These are phyloP conservation scores for Colletotrichum graminicola DNA, from an alignment of 2,329 filamentous ascomycete genomes.

Conservation along the genomic window DNA sequence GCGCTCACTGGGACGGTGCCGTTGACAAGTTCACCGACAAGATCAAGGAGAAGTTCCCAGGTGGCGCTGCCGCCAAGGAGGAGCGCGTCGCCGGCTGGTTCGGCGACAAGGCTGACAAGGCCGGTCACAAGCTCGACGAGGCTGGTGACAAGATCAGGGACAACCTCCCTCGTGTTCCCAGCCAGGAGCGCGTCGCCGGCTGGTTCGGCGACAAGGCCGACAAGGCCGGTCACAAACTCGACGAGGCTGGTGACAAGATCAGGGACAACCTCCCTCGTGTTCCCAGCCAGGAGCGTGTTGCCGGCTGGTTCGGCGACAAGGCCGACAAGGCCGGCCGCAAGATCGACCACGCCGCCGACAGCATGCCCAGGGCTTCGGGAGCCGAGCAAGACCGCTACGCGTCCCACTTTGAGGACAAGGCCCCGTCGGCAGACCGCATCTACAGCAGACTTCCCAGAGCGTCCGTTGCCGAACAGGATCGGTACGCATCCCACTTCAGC, in stretches of 20 bases:
- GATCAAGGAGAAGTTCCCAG: conserved; percentile 28
- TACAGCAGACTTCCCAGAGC: conserved; percentile 28
- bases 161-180: conserved; percentile 13
- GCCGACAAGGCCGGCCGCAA: conserved; percentile 30
- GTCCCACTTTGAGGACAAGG: conserved; percentile 35
- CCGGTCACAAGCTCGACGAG: conserved; percentile 2
- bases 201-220: conserved; percentile 26
- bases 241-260: conserved; percentile 29
- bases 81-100: conserved; percentile 43
- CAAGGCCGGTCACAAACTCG: conserved; percentile 7
- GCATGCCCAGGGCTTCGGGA: conserved; percentile 27
- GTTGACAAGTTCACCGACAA: conserved; percentile 24
- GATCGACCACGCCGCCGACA: conserved; percentile 42
- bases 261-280: conserved; percentile 13
- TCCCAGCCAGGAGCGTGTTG: conserved; percentile 12
- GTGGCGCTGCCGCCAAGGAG: conserved; percentile 39
- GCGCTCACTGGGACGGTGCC: conserved; percentile 28
- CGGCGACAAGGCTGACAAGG: conserved; percentile 31
- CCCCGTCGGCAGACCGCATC: conserved; percentile 19
- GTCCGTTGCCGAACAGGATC: conserved; percentile 42
- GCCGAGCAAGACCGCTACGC: conserved; percentile 40
- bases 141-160: conserved; percentile 25
- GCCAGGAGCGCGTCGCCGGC: conserved; percentile 12
- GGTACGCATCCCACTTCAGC: conserved; percentile 45
- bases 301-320: conserved; percentile 22